These are phyloP conservation scores for Xylaria sp. DNA, from an alignment of 2,329 filamentous ascomycete species.

Conservation along the genomic window DNA sequence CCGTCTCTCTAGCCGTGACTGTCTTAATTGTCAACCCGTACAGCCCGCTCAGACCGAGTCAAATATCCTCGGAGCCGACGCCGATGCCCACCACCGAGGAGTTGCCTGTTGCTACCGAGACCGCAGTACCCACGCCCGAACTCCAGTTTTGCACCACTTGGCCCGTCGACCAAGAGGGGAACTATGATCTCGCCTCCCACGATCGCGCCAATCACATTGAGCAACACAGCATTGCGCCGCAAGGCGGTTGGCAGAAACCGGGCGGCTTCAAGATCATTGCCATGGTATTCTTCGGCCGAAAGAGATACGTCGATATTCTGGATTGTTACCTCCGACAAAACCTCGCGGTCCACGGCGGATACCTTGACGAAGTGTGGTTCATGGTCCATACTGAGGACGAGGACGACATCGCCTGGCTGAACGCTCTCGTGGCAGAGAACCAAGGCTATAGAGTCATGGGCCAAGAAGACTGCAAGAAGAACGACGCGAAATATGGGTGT, in stretches of 20 bases:
- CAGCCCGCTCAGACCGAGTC: slow-evolving; percentile 23
- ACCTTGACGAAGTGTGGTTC: slow-evolving; percentile 53
- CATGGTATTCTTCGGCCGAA: slow-evolving; percentile 54
- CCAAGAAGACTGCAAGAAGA: slow-evolving; percentile 41
- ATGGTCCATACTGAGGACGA: slow-evolving; percentile 49
- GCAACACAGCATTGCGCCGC: slow-evolving; percentile 35
- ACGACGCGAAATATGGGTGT: slow-evolving; percentile 43
- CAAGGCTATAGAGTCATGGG: slow-evolving; percentile 45
- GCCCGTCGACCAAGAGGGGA: slow-evolving; percentile 35
- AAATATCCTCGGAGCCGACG: background rate
- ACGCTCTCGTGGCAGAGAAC: slow-evolving; percentile 45
- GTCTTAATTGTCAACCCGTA: slow-evolving; percentile 37
- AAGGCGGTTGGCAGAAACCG: slow-evolving; percentile 40
- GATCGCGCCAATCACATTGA: slow-evolving; percentile 25
- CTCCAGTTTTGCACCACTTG: slow-evolving; percentile 39
- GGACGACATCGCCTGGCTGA: slow-evolving; percentile 48
- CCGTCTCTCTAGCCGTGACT: slow-evolving; percentile 32
- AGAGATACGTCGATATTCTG: slow-evolving; percentile 50
- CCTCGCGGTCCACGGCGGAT: slow-evolving; percentile 50
- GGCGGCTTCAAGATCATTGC: slow-evolving; percentile 47
- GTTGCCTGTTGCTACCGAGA: background rate
- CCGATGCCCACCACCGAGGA: background rate
- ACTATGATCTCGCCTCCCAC: slow-evolving; percentile 28
- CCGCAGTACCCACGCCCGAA: slow-evolving; percentile 9
- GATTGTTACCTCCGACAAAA: slow-evolving; percentile 54